phyloP scores from a whole-genome alignment of 768 basidiomycete species.

The Coprinopsis sp. region DNA sequence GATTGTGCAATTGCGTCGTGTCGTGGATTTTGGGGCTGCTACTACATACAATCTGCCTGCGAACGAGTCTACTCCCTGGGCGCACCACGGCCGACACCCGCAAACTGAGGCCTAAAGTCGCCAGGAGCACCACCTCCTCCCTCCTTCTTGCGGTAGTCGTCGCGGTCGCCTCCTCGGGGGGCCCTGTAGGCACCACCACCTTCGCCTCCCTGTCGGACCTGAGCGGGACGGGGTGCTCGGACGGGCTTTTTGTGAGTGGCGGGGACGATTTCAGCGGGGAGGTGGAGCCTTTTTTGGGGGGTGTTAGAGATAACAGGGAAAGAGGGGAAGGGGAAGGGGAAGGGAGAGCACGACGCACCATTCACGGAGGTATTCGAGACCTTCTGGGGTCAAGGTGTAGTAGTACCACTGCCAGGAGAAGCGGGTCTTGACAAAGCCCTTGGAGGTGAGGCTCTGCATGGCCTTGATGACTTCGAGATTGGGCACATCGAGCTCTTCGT shows the following conservation, averaged over 20 bases:
- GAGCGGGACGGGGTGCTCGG: slow-evolving; percentile 80
- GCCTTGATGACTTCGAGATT: slow-evolving; percentile 72
- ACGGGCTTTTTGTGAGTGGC: slow-evolving; percentile 96
- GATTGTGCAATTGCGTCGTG: background rate
- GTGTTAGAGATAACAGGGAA: no score
- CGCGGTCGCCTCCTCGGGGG: slow-evolving; percentile 79
- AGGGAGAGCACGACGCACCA: slow-evolving; percentile 40
- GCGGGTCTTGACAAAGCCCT: slow-evolving; percentile 94
- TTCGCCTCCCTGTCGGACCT: slow-evolving; percentile 66
- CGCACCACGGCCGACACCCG: slow-evolving; percentile 84
- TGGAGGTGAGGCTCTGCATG: slow-evolving; percentile 63
- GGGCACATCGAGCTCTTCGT: slow-evolving; percentile 80
- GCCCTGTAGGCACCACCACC: slow-evolving; percentile 83
- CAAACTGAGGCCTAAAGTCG: slow-evolving; percentile 86
- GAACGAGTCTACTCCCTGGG: slow-evolving; percentile 54
- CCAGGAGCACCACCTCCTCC: slow-evolving; percentile 82
- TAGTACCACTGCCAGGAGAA: slow-evolving; percentile 99
- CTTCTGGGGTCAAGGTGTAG: slow-evolving; percentile 95
- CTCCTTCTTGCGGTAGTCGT: slow-evolving; percentile 93
- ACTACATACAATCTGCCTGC: slow-evolving; percentile 1
- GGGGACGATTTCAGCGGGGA: slow-evolving; percentile 94
- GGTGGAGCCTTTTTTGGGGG: slow-evolving; percentile 96
- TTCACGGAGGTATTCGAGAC: slow-evolving; percentile 95
- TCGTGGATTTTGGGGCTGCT: background rate
- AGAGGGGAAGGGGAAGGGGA: background rate